A percentile compares a stretch with the other conserved stretches of the same genome.
These are phyloP conservation scores for Pinus tabuliformis DNA, from an alignment of 75 land plant species.

Conservation along the genomic window DNA sequence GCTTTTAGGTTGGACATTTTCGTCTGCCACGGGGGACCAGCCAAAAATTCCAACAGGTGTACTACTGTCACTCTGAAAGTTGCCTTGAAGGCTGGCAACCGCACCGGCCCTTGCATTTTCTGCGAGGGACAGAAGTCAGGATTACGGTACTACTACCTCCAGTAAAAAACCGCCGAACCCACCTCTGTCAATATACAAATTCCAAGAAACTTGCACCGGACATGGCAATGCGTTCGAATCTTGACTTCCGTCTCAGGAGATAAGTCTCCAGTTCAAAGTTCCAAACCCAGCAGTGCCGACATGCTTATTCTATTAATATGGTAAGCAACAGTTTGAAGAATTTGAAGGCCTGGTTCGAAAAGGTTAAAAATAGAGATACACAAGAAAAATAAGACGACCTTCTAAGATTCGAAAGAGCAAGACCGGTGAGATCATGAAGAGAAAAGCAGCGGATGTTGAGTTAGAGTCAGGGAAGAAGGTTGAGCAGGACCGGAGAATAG, in stretches of 20 bases:
- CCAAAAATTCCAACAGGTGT: background rate
- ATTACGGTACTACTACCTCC: too few species aligned
- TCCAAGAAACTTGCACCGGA: background rate
- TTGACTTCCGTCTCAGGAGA: too few species aligned
- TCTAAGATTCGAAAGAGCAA: background rate
- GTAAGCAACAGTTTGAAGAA: background rate
- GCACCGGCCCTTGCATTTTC: too few species aligned
- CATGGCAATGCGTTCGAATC: background rate
- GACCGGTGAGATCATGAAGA: background rate
- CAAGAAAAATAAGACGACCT: background rate
- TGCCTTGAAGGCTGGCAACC: too few species aligned
- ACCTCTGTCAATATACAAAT: too few species aligned
- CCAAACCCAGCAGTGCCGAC: background rate
- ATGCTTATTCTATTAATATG: slow-evolving; percentile 4
- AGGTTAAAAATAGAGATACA: too few species aligned
- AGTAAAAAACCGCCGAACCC: too few species aligned
- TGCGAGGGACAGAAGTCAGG: too few species aligned
- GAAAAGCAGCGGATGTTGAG: background rate
- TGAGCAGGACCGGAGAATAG: slow-evolving; percentile 35
- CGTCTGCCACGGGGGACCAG: background rate
- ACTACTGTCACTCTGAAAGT: too few species aligned
- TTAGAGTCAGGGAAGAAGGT: background rate
- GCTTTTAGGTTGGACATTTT: background rate
- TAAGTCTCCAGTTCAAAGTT: background rate
- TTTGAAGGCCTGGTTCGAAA: too few species aligned